Evolutionary conservation across 2,329 filamentous ascomycete genomes (phyloP).

Genomic region (Diaporthe velutina): DNA sequence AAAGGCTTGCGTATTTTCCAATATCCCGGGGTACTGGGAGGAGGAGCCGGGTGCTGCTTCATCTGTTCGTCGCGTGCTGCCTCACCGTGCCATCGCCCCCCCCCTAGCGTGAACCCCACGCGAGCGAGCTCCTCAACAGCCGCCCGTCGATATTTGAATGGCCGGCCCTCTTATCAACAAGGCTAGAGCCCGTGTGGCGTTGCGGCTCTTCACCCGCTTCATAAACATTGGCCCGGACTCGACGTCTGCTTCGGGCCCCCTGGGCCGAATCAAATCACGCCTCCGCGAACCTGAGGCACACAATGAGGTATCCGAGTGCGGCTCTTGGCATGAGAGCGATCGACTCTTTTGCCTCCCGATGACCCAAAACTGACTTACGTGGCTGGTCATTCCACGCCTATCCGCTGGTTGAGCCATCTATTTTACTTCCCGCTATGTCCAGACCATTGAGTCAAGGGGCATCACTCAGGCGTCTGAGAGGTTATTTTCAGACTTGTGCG

Average conservation of each 20-base stretch:
- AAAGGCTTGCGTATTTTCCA: constrained; percentile 19
- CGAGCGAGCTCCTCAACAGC: constrained; percentile 1
- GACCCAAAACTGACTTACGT: neutral
- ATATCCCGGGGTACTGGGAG: neutral
- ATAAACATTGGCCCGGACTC: neutral
- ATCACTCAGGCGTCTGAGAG: neutral
- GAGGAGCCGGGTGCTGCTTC: constrained; percentile 8
- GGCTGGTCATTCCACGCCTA: neutral
- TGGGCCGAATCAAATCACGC: constrained; percentile 14
- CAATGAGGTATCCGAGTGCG: neutral
- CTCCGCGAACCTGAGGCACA: constrained; percentile 14
- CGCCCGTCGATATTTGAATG: neutral
- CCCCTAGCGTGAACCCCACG: constrained; percentile 24
- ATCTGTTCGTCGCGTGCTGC: constrained; percentile 2
- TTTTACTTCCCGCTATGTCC: constrained; percentile 25
- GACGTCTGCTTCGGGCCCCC: constrained; percentile 1
- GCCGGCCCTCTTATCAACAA: neutral
- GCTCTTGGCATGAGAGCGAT: neutral
- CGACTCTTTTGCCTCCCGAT: neutral
- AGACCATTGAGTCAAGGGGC: constrained; percentile 25
- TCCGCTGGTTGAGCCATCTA: neutral
- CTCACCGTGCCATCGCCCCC: neutral
- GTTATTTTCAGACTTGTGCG: constrained; percentile 4
- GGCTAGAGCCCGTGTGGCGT: neutral
- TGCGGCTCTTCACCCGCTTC: neutral